Evolutionary conservation across 495 filamentous ascomycete species (phyloP).

Genomic region (Penicillium macrosclerotiorum): DNA sequence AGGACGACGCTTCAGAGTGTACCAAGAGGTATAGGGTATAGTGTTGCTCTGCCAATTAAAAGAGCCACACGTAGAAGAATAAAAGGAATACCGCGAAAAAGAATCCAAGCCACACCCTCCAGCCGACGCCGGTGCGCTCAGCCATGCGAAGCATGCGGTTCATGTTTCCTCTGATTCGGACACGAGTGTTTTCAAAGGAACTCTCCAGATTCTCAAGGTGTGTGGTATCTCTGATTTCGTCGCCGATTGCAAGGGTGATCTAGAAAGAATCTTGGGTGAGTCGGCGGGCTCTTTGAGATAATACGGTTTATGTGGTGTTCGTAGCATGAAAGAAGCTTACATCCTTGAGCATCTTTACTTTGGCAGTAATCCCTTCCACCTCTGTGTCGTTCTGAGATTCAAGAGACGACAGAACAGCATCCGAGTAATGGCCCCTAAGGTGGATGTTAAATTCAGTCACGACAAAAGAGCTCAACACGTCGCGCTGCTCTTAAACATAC

Average conservation of each 20-base stretch:
- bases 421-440: constrained; percentile 83
- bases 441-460: constrained; percentile 6
- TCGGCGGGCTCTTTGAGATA: too few relatives aligned
- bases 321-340: constrained; percentile 64
- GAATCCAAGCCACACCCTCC: constrained; percentile 90
- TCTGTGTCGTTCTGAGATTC: constrained; percentile 94
- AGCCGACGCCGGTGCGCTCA: constrained; percentile 85
- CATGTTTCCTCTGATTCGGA: constrained; percentile 86
- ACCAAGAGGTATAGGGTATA: too few relatives aligned
- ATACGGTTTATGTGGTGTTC: background rate
- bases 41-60: constrained; percentile 29
- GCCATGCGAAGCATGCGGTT: constrained; percentile 96
- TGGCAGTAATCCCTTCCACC: constrained; percentile 84
- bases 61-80: constrained; percentile 92
- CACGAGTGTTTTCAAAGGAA: constrained; percentile 78
- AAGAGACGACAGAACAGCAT: constrained; percentile 87
- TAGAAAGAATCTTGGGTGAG: too few relatives aligned
- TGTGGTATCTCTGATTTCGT: constrained; percentile 86
- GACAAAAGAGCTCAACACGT: background rate
- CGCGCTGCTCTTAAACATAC: constrained; percentile 40
- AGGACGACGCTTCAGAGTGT: too few relatives aligned
- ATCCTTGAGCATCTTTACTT: constrained; percentile 89
- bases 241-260: constrained; percentile 90
- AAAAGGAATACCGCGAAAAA: constrained; percentile 74
- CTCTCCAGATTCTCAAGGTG: constrained; percentile 81